These are phyloP conservation scores for Spinacia oleracea DNA, from an alignment of 179 eudicot species.

Conservation along the genomic window DNA sequence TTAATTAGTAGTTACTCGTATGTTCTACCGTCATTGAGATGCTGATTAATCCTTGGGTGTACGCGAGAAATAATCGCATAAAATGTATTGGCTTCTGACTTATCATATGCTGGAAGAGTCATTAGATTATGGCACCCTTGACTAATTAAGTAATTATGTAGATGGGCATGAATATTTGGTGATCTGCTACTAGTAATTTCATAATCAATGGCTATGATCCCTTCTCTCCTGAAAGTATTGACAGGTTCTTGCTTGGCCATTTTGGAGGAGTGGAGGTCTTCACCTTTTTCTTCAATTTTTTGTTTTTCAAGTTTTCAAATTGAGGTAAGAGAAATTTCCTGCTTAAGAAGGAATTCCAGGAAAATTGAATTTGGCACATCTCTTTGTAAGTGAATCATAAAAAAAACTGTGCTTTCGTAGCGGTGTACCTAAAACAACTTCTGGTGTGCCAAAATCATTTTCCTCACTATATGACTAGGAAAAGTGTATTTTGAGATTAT, in stretches of 20 bases:
- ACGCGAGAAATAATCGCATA: constrained; percentile 10
- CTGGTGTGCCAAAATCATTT: too few relatives aligned
- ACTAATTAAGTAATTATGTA: constrained; percentile 13
- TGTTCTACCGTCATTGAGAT: constrained; percentile 25
- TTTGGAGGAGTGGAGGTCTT: background rate
- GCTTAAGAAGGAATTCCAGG: too few relatives aligned
- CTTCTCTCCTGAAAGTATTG: background rate
- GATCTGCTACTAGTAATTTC: background rate
- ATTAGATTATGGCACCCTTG: constrained; percentile 16
- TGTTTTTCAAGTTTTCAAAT: background rate
- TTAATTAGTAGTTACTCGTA: constrained; percentile 3
- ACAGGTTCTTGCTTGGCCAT: background rate
- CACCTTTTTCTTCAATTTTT: background rate
- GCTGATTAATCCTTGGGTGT: constrained; percentile 20
- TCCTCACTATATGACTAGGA: background rate
- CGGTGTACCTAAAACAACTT: too few relatives aligned
- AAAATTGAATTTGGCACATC: too few relatives aligned
- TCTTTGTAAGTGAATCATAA: too few relatives aligned
- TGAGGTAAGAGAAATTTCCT: background rate
- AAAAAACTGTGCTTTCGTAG: too few relatives aligned
- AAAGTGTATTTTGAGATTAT: background rate
- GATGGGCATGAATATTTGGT: constrained; percentile 20
- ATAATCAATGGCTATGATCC: constrained; percentile 9
- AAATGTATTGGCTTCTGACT: constrained; percentile 9
- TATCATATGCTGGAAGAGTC: constrained; percentile 19